Percentiles rank a stretch among this genome's conserved stretches.
These are phyloP conservation scores for Xylaria sp. DNA, from an alignment of 495 filamentous ascomycete species.

Conservation along the genomic window DNA sequence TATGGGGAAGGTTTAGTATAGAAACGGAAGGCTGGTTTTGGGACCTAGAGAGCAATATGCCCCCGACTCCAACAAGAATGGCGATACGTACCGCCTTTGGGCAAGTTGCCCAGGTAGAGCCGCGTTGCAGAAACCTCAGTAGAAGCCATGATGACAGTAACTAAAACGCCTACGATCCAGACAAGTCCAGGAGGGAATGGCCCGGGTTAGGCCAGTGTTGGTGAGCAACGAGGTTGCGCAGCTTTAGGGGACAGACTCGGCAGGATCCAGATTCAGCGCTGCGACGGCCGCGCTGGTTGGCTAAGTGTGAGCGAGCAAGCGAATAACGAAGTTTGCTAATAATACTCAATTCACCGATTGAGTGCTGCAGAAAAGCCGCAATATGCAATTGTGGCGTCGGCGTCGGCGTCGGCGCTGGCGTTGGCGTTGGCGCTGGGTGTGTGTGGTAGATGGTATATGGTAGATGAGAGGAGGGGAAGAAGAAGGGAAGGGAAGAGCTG, in stretches of 20 bases:
- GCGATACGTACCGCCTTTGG: slow-evolving; percentile 82
- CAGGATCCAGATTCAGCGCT: not conserved
- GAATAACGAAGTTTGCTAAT: not conserved
- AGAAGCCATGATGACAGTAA: slow-evolving; percentile 51
- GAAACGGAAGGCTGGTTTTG: not conserved
- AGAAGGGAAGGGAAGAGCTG: slow-evolving; percentile 32
- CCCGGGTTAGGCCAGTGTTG: not conserved
- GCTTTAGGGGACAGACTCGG: not conserved
- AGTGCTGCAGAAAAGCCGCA: not conserved
- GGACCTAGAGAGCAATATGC: slow-evolving; percentile 29
- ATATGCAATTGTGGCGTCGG: not conserved
- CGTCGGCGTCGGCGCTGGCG: slow-evolving; percentile 8
- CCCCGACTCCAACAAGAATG: slow-evolving; percentile 38
- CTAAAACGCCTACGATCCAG: slow-evolving; percentile 25
- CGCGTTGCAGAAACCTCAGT: slow-evolving; percentile 88
- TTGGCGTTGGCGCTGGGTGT: too few relatives aligned
- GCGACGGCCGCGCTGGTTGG: not conserved
- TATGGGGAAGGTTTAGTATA: slow-evolving; percentile 52
- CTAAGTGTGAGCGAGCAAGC: not conserved
- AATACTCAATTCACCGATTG: not conserved
- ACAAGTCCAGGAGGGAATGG: slow-evolving; percentile 13
- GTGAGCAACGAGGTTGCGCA: slow-evolving; percentile 17
- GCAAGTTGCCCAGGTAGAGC: slow-evolving; percentile 97
- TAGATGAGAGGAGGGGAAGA: slow-evolving; percentile 20
- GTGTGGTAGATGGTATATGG: too few relatives aligned